Base-by-base conservation (phyloP, 352 stramenopile species). In the Aphanomyces euteiches region DNA sequence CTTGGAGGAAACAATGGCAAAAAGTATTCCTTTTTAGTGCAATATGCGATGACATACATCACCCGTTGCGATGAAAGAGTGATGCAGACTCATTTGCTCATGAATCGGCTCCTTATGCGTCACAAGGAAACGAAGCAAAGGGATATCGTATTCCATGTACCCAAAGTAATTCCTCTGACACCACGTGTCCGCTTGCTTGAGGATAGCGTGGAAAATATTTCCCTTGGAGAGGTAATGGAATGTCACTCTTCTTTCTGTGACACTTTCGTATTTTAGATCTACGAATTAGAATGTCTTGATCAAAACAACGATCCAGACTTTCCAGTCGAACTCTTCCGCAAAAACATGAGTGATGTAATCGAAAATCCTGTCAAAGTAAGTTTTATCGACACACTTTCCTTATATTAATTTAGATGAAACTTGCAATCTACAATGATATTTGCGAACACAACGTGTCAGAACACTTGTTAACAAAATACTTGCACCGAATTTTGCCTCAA, bases 31-130 rank as follows among this genome's bases (percentile, higher is more conserved):
- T 98, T 97, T 74, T 54, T 97, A 60, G 89, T 97, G 38, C 92
- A 98, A 73, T 96, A 96, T 68, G 88, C 91, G 15, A 96, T 96
- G 83, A 95, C 92, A 21, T 89, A 98, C 78, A 93, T 96, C 59
- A 98, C 92, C 21, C 88, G 90, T 47, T 96, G 88, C n/a, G 91
- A 98, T 76, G 90, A 97, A 75, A 85, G 92, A n/a, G 94, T 97
- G 80, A 93, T 94, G 78, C 92, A 98, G 66, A 92, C 97, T 87
- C 95, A 97, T 74, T 69, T 94, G 57, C 75, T 98, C 71, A 74
- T 97, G 41, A 96, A 96, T 70, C 82, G 88, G 15, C 68, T 97
- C 48, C 67, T 97, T 7, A 68, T 88, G 41, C 85, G 86, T 8
- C 85, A 97, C 77, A 92, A 95, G 69, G 84, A 96, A 72, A 94